Percentiles rank a stretch among this genome's conserved stretches.
Conservation (phyloP, 2,329 filamentous ascomycete species). For the Beauveria rudraprayagi region DNA sequence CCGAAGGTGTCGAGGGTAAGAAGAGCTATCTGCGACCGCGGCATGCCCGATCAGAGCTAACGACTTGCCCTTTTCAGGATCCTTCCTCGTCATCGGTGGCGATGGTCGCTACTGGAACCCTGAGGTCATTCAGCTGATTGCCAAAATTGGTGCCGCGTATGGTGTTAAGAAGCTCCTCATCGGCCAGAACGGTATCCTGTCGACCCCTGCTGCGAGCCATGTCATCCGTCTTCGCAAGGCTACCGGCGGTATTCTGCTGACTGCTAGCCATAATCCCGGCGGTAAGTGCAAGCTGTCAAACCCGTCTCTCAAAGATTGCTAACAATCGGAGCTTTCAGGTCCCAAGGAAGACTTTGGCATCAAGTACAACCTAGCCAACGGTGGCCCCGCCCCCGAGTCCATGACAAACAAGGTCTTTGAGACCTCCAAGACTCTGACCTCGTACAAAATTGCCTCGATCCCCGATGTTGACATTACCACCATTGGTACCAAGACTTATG, state of each 20-base stretch:
- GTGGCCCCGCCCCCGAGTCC: conserved; percentile 87
- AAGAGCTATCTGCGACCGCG: not conserved
- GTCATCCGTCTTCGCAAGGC: conserved; percentile 91
- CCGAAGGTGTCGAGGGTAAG: conserved; percentile 76
- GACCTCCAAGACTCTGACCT: conserved; percentile 77
- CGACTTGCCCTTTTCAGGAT: conserved; percentile 31
- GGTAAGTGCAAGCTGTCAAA: conserved; percentile 47
- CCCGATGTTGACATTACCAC: conserved; percentile 76
- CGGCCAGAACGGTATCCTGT: conserved; percentile 92
- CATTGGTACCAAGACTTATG: conserved; percentile 78
- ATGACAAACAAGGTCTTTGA: conserved; percentile 98
- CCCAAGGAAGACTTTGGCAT: conserved; percentile 96
- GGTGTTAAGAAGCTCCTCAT: conserved; percentile 98
- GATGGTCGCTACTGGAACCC: conserved; percentile 97
- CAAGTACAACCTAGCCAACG: conserved; percentile 98
- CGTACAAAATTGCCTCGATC: conserved; percentile 87
- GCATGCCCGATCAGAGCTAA: conserved; percentile 11
- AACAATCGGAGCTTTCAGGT: conserved; percentile 41
- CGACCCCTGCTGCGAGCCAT: conserved; percentile 92
- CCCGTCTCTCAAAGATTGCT: conserved; percentile 1
- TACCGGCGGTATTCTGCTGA: conserved; percentile 92
- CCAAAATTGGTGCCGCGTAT: conserved; percentile 93
- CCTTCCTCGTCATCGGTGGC: conserved; percentile 92
- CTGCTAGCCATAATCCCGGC: conserved; percentile 96
- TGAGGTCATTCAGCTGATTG: conserved; percentile 92